Conservation (phyloP, 768 basidiomycete genomes). For the Tricholoma hemisulphureum region DNA sequence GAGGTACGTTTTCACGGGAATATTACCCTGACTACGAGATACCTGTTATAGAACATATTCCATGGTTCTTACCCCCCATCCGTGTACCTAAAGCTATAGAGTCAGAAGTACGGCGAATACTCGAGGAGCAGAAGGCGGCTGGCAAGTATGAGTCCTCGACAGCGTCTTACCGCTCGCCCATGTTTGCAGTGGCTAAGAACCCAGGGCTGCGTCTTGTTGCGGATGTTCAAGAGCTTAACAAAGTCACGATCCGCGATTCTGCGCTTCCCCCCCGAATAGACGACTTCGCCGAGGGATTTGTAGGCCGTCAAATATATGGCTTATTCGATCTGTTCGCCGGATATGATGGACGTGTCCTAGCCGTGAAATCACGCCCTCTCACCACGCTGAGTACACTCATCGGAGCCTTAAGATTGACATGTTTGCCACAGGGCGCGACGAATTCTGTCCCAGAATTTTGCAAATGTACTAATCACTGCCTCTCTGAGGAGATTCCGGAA, state of each 20-base stretch:
- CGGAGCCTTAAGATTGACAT: constrained; percentile 19
- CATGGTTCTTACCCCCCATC: constrained; percentile 9
- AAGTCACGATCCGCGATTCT: neutral
- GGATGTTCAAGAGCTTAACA: constrained; percentile 18
- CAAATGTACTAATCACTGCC: constrained; percentile 12
- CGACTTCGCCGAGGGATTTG: constrained; percentile 26
- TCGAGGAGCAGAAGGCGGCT: constrained; percentile 14
- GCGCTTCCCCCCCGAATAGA: neutral
- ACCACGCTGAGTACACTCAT: constrained; percentile 30
- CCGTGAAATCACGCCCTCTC: constrained; percentile 24
- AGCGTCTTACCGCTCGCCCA: constrained; percentile 19
- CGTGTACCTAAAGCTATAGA: constrained; percentile 23
- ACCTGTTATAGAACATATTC: constrained; percentile 28
- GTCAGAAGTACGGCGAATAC: constrained; percentile 18
- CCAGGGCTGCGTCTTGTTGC: constrained; percentile 28
- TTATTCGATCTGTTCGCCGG: constrained; percentile 26
- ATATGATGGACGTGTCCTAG: constrained; percentile 6
- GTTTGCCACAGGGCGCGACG: constrained; percentile 33
- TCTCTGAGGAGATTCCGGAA: constrained; percentile 11
- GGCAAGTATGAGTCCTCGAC: constrained; percentile 22
- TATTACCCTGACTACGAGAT: constrained; percentile 31
- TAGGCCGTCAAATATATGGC: constrained; percentile 21
- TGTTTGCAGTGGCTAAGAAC: constrained; percentile 30
- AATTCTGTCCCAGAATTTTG: constrained; percentile 37
- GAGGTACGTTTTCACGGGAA: neutral